phyloP scores from a whole-genome alignment of 2,329 filamentous ascomycete genomes.

The Penicillium sp. region DNA sequence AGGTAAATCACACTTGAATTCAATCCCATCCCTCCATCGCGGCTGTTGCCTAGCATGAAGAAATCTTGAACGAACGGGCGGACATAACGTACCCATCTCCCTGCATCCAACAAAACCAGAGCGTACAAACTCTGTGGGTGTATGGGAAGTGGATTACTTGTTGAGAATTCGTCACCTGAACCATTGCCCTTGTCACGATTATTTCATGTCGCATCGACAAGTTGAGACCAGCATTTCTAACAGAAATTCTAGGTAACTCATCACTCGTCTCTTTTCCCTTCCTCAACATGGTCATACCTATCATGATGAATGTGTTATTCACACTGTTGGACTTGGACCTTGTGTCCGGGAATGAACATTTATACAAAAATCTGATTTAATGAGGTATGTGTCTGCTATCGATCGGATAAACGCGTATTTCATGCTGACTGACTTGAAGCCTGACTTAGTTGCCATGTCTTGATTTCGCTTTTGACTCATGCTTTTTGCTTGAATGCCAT shows the following conservation, averaged over 20 bases:
- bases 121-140: slow-evolving; percentile 58
- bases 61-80: slow-evolving; percentile 61
- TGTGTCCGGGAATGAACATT: slow-evolving; percentile 51
- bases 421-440: slow-evolving; percentile 32
- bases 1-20: slow-evolving; percentile 26
- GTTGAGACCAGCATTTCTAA: slow-evolving; percentile 16
- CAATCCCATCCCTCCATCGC: slow-evolving; percentile 14
- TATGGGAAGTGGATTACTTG: slow-evolving; percentile 49
- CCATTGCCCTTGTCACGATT: slow-evolving; percentile 21
- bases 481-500: slow-evolving; percentile 16
- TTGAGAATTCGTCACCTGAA: slow-evolving; percentile 63
- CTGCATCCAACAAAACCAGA: slow-evolving; percentile 47
- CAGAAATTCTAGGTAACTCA: slow-evolving; percentile 22
- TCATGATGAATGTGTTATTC: slow-evolving; percentile 60
- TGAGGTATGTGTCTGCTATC: slow-evolving; percentile 43
- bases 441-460: slow-evolving; percentile 37
- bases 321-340: slow-evolving; percentile 58
- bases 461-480: slow-evolving; percentile 20
- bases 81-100: slow-evolving; percentile 52
- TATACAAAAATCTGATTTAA: slow-evolving; percentile 65
- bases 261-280: slow-evolving; percentile 11
- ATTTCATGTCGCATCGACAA: slow-evolving; percentile 10
- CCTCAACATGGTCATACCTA: slow-evolving; percentile 33
- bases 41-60: slow-evolving; percentile 43
- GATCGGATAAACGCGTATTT: not conserved